A percentile compares a stretch with the other conserved stretches of the same genome.
These are phyloP conservation scores for Viola pubescens DNA, from an alignment of 441 rosid species.

Conservation along the genomic window DNA sequence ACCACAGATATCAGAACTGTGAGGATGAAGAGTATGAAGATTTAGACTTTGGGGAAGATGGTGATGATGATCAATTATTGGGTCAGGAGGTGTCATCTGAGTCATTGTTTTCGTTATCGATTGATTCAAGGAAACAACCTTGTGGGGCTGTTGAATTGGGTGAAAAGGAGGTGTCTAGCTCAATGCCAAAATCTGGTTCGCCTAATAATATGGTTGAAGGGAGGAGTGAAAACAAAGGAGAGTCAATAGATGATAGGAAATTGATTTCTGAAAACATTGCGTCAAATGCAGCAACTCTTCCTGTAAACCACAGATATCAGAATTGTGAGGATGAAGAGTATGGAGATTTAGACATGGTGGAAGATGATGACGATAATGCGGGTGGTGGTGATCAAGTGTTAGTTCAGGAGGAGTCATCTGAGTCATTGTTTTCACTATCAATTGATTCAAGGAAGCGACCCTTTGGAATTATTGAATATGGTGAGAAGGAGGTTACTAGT, in stretches of 20 bases:
- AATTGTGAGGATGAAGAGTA: constrained; percentile 26
- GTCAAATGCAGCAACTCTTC: constrained; percentile 24
- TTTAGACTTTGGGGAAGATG: constrained; percentile 9
- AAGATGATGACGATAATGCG: constrained; percentile 7
- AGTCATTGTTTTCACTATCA: constrained; percentile 53
- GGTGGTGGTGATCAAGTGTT: constrained; percentile 9
- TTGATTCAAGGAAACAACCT: constrained; percentile 39
- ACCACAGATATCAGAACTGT: constrained; percentile 28
- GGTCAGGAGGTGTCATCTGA: constrained; percentile 48
- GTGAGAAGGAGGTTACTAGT: constrained; percentile 46
- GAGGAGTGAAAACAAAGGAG: no score
- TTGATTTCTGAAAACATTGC: constrained; percentile 10
- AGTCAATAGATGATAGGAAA: no score
- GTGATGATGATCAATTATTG: constrained; percentile 9
- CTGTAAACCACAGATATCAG: constrained; percentile 26
- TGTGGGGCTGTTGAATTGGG: constrained; percentile 24
- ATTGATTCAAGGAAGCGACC: constrained; percentile 41
- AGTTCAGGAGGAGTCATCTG: constrained; percentile 46
- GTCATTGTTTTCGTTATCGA: constrained; percentile 55
- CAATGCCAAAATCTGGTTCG: constrained; percentile 21
- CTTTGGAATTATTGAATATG: constrained; percentile 23
- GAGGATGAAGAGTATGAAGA: constrained; percentile 28
- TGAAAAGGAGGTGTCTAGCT: constrained; percentile 47
- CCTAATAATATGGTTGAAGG: no score
- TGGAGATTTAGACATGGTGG: constrained; percentile 21